Evolutionary conservation across 1,139 yeast genomes (phyloP), one percentile per base, ranked within the genome.

Genomic region (Scheffersomyces quercinus): DNA sequence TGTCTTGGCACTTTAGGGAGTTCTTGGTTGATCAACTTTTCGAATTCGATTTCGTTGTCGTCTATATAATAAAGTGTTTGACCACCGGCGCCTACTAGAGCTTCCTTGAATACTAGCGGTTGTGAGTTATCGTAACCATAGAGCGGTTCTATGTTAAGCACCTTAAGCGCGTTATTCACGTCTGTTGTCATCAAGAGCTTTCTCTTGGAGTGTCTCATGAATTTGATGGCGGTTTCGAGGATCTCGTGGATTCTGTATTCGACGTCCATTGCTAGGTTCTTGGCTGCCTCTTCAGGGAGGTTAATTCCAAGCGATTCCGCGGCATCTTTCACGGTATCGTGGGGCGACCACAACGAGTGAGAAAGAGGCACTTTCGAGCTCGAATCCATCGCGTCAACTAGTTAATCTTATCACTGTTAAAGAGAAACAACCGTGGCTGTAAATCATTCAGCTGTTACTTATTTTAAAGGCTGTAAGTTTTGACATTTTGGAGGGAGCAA

Each of bases 171-270:
- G 50, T 86, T 78, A 47, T 85, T 82, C 36, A 95, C 81, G 64
- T 95, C 99, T 38, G 79, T 76, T 0, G 97, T 88, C 31, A 90
- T 84, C 35, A 95, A 70, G 0, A 87, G 79, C 50, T 88, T 87
- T 39, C 98, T 71, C 63, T 91, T 91, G 31, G 95, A 83, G 63
- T 95, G 97, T 56, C 97, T 79, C 95, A 93, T 95, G 65, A 93
- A 91, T 64, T 93, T 95, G 46, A 87, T 82, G 16, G 99, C 98
- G 48, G 95, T 96, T 65, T 93, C 98, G 46, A 93, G 73, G 37
- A 95, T 88, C 67, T 95, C 99, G 62, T 93, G 95, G 50, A 95
- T 89, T 52, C 99, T 79, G 62, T 95, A 95, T 68, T 95, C 99
- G 28, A 93, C 96, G 64, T 95, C 99, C 99, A 95, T 93, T 5